Base-by-base conservation (phyloP, 2,329 filamentous ascomycete species). In the Sclerotinia subarctica region DNA sequence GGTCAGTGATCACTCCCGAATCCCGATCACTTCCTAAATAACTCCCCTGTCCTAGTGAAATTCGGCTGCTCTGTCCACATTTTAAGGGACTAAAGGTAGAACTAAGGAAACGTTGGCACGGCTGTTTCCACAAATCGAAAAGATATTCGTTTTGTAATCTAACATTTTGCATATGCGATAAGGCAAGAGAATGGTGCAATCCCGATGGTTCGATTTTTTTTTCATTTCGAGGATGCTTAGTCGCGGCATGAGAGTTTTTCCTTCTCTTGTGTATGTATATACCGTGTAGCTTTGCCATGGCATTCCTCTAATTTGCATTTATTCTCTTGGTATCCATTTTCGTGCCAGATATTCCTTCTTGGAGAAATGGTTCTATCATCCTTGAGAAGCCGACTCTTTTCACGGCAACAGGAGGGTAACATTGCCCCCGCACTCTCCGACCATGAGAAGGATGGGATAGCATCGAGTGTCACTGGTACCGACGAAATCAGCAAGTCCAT, bases 391-490 rank as follows among this genome's bases (percentile, higher is more conserved):
- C 59, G 59, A 35, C 46, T 51, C 29, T 62, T 62, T 38, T 49
- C 59, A 51, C 59, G 46, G 46, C 46, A 38, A n/a, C 59, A 26
- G 29, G 46, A 51, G 29, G 29, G 46, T 5, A 49, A 7, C 10
- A 19, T 15, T 35, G 21, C 21, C 32, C 46, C 46, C 59, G 8
- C 29, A 26, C 7, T 21, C 10, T 29, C n/a, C 59, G 46, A 62
- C 51, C 46, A 26, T 38, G 29, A 62, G 32, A 38, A 29, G 35
- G 46, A 62, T 24, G 46, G 46, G 3, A 21, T 42, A 29, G 57
- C 65, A 35, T 67, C 65, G 6, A 67, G 57, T 53, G 57, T 63
- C 6, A 51, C 57, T 5, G 65, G 57, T n/a, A 53, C 57, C 17
- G 65, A 67, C 19, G 57, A 54, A 47, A 67, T 44, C 15, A 49